phyloP scores from a whole-genome alignment of 2,329 filamentous ascomycete species.

The Orbilia javanica region DNA sequence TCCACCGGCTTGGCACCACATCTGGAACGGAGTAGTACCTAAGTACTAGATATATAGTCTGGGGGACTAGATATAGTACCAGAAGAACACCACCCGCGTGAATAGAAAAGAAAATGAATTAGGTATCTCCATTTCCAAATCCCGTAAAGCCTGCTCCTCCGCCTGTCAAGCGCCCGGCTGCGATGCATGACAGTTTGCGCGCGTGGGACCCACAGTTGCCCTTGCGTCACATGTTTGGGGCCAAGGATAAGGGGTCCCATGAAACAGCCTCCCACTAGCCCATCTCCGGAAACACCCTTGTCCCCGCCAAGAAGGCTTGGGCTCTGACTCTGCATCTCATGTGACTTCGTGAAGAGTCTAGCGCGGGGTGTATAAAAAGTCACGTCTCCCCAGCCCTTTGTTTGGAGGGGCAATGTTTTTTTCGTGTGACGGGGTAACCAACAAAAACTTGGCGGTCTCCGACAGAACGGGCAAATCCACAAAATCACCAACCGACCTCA shows the following conservation, averaged over 20 bases:
- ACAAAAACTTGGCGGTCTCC: constrained; percentile 12
- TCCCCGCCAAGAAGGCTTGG: constrained; percentile 18
- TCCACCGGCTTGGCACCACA: background rate
- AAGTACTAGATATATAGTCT: no score
- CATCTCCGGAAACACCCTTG: constrained; percentile 15
- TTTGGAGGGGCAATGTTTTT: constrained; percentile 17
- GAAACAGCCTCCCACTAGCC: background rate
- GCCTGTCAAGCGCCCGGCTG: constrained; percentile 13
- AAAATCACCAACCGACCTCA: background rate
- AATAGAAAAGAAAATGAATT: background rate
- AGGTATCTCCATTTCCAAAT: background rate
- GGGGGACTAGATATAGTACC: no score
- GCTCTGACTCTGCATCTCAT: constrained; percentile 15
- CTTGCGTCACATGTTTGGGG: constrained; percentile 33
- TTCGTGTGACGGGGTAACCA: constrained; percentile 11
- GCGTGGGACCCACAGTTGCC: constrained; percentile 25
- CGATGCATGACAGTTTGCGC: constrained; percentile 16
- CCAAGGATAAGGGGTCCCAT: constrained; percentile 11
- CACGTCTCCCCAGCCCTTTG: constrained; percentile 47
- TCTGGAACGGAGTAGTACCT: no score
- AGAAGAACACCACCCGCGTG: no score
- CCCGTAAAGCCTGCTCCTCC: background rate
- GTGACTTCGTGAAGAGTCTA: constrained; percentile 30
- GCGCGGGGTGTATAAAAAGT: constrained; percentile 41
- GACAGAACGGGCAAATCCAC: background rate